These are phyloP conservation scores for Tagetes erecta DNA, from an alignment of 129 eudicot species.

Conservation along the genomic window DNA sequence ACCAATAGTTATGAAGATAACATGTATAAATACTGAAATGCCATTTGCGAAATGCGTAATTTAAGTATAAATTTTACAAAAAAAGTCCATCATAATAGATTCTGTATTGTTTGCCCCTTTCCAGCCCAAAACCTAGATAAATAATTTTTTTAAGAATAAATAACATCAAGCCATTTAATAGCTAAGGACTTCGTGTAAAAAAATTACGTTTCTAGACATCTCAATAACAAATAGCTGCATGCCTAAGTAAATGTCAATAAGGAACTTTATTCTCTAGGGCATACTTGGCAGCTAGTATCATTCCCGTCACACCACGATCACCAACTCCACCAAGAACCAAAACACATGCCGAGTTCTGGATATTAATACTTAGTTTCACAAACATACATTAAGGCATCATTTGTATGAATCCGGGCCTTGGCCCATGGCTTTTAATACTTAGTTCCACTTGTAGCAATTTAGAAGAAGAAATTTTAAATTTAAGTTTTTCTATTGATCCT, in stretches of 20 bases:
- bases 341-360: conserved; percentile 81
- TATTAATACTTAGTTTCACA: not conserved
- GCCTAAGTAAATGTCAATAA: conserved; percentile 91
- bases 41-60: no score
- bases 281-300: conserved; percentile 92
- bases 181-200: not conserved
- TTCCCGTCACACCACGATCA: conserved; percentile 93
- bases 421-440: no score
- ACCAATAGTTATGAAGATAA: no score
- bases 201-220: conserved; percentile 69
- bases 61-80: no score
- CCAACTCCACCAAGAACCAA: conserved; percentile 99
- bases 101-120: conserved; percentile 87
- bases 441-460: no score
- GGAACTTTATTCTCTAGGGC: conserved; percentile 93
- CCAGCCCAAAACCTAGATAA: conserved; percentile 59
- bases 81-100: conserved; percentile 52
- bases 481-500: no score
- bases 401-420: no score
- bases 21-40: no score
- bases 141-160: not conserved
- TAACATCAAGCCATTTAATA: not conserved
- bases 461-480: no score
- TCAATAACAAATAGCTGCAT: conserved; percentile 97
- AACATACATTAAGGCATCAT: not conserved